Conservation (phyloP, 1,284 basidiomycete species). For the Cutaneotrichosporon daszewskae region DNA sequence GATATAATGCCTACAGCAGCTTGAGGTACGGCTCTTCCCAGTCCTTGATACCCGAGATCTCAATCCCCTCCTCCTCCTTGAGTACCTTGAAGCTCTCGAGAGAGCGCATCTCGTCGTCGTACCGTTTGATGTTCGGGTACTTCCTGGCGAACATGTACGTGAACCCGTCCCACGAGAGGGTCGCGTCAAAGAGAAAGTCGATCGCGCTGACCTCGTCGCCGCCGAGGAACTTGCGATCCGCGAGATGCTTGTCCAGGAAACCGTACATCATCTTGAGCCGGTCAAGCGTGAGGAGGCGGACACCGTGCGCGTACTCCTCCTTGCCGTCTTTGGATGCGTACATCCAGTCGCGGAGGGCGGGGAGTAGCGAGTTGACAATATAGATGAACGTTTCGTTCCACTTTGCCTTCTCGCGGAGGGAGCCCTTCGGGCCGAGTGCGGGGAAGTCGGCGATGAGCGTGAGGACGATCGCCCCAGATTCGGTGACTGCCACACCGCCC, state of each 20-base stretch:
- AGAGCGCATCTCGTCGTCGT: constrained; percentile 5
- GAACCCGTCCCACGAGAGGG: constrained; percentile 10
- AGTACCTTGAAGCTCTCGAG: constrained; percentile 5
- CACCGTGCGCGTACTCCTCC: constrained; percentile 3
- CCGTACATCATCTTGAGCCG: constrained; percentile 6
- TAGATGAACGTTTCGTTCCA: constrained; percentile 20
- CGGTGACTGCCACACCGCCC: constrained; percentile 11
- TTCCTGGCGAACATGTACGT: constrained; percentile 1
- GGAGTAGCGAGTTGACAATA: constrained; percentile 21
- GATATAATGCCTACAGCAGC: background rate
- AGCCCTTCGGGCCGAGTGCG: constrained; percentile 7
- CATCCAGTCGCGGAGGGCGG: constrained; percentile 25
- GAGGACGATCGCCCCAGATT: constrained; percentile 20
- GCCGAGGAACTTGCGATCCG: constrained; percentile 1
- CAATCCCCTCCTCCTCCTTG: background rate
- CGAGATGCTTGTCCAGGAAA: constrained; percentile 2
- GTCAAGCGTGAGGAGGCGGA: constrained; percentile 10
- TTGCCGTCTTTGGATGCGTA: constrained; percentile 19
- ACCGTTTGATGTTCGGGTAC: constrained; percentile 5
- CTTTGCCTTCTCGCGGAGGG: constrained; percentile 3
- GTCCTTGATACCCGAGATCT: constrained; percentile 2
- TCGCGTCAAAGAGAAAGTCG: constrained; percentile 12
- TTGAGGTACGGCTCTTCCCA: constrained; percentile 11
- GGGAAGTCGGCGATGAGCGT: constrained; percentile 20
- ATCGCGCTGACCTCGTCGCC: constrained; percentile 1